Evolutionary conservation across 208 protist genomes (phyloP), one percentile per base, ranked within the genome.

Genomic region (Acanthamoeba healyi): DNA sequence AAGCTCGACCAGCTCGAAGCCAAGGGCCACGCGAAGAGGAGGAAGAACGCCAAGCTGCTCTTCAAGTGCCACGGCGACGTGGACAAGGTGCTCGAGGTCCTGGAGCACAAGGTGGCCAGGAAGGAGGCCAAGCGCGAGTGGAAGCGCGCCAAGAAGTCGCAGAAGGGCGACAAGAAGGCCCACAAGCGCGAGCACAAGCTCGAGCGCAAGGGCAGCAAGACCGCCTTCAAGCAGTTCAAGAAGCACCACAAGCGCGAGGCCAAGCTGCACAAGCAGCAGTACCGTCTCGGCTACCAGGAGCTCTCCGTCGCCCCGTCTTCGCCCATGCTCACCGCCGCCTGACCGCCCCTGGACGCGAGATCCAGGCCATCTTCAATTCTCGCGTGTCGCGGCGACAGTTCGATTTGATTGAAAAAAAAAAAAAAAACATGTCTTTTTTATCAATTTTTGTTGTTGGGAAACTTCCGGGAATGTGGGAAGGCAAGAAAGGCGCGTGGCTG

Each of bases 1-100:
- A 49, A 84, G 42, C 84, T 91, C 26, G 61, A 72, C 38, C 56
- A 70, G 26, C 84, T 91, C 26, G 84, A 91, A 54, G 84, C 84
- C 54, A 32, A 49, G 12, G 84, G 84, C 84, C 32, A 40, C 56
- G 1, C 26, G 24, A 65, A 74, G 58, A 70, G 56, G 58, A 92
- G 17, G 46, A 67, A 65, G 86, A 65, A 74, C 56, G 40, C 63
- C 26, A 92, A 72, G 46, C 10, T 92, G 17, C 86, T 92, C 34
- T 14, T 2, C 38, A 92, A 92, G 46, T 74, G 63, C 86, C n/a
- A n/a, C 34, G n/a, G 29, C 36, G 86, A 92, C 63, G 51, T 92
- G 0, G 86, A 92, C 14, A 92, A 92, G 58, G 56, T 32, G 32
- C 15, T 36, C 34, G 58, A 65, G 44, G 86, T 92, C 34, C 49